These are phyloP conservation scores for Apophysomyces variabilis DNA, from an alignment of 371 early-diverging fungal species.

Conservation along the genomic window DNA sequence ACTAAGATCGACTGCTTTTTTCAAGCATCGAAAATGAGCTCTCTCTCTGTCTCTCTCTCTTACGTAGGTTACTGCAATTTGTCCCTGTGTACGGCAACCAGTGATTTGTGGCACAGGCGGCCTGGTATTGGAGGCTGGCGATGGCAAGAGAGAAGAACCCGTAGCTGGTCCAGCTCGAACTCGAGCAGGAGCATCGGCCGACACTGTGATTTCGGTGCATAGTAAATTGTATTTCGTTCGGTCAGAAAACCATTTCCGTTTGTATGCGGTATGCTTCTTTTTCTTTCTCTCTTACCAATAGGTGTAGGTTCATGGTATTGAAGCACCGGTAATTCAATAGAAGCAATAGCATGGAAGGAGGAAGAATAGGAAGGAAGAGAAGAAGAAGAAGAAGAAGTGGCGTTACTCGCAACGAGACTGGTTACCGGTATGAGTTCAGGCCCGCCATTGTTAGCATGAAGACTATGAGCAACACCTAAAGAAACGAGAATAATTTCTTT, in stretches of 20 bases:
- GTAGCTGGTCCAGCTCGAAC: background rate
- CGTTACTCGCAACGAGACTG: background rate
- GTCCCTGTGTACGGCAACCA: constrained; percentile 54
- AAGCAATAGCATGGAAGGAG: background rate
- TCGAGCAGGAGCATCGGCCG: constrained; percentile 1
- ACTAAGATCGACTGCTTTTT: background rate
- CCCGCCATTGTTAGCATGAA: background rate
- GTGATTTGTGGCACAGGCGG: constrained; percentile 32
- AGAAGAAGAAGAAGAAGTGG: background rate
- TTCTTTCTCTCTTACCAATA: background rate
- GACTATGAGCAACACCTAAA: background rate
- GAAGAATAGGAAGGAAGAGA: background rate
- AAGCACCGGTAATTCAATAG: background rate
- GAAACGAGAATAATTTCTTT: background rate
- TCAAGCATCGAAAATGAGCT: background rate
- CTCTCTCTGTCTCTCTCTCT: constrained; percentile 45
- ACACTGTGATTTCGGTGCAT: background rate
- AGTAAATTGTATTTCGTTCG: background rate
- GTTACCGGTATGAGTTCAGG: constrained; percentile 2
- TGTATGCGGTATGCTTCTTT: background rate
- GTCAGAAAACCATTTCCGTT: background rate
- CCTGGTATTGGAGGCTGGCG: background rate
- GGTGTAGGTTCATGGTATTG: background rate
- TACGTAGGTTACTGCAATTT: constrained; percentile 60
- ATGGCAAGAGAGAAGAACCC: background rate